Evolutionary conservation across 192 early-diverging fungal genomes (phyloP).

Genomic region (Linnemannia elongata): DNA sequence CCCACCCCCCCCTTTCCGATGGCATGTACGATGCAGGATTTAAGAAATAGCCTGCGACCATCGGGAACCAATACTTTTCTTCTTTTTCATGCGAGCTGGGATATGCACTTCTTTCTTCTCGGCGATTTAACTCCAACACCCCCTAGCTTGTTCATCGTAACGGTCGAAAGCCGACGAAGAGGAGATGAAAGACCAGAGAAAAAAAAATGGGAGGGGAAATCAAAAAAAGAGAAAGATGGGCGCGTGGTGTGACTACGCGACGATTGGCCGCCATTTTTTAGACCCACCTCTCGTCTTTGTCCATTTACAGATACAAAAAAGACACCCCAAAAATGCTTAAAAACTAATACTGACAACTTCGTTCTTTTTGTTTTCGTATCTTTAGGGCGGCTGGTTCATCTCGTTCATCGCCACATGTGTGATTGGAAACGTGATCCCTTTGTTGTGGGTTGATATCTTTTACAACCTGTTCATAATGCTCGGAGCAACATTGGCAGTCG

Average conservation of each 20-base stretch:
- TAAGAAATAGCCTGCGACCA: background rate
- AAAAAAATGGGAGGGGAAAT: too few species aligned
- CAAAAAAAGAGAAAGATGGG: background rate
- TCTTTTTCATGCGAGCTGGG: background rate
- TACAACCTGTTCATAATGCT: conserved; percentile 58
- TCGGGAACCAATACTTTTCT: background rate
- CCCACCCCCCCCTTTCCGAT: too few species aligned
- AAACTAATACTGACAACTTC: background rate
- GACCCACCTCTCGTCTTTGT: background rate
- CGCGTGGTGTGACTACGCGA: background rate
- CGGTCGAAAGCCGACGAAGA: background rate
- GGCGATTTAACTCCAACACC: background rate
- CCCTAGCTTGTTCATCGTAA: background rate
- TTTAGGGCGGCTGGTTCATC: conserved; percentile 63
- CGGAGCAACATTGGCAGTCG: conserved; percentile 44
- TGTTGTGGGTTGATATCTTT: conserved; percentile 58
- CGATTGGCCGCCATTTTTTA: background rate
- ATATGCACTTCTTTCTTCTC: background rate
- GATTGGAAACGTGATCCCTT: conserved; percentile 6
- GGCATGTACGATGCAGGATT: background rate
- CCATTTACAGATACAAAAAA: background rate
- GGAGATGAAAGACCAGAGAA: background rate
- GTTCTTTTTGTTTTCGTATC: background rate
- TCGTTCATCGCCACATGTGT: conserved; percentile 52
- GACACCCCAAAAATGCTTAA: background rate